Percentiles rank a stretch among this genome's conserved stretches.
Conservation (phyloP, 164 flowering plant genomes). For the Piper longum region DNA sequence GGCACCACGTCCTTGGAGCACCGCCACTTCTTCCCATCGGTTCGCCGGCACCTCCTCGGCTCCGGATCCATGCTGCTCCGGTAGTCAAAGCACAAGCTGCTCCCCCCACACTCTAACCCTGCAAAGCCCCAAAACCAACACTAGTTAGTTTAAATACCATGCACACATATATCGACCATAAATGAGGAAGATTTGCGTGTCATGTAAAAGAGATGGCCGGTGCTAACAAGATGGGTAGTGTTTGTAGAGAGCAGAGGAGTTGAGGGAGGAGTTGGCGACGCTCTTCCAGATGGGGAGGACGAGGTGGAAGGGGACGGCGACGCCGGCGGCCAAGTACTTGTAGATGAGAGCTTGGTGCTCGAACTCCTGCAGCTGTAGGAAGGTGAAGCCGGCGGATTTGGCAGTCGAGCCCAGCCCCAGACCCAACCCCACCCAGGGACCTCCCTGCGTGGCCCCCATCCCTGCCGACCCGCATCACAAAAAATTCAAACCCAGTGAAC, state of each 20-base stretch:
- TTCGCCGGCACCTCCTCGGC: conserved; percentile 51
- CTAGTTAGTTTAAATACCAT: no score
- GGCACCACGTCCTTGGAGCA: conserved; percentile 31
- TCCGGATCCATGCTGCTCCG: conserved; percentile 35
- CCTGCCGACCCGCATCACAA: conserved; percentile 6
- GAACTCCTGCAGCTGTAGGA: conserved; percentile 40
- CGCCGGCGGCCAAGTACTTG: conserved; percentile 33
- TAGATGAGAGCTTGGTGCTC: conserved; percentile 35
- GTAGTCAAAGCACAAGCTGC: conserved; percentile 13
- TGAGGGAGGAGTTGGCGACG: conserved; percentile 16
- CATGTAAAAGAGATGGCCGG: not conserved
- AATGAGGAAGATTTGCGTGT: no score
- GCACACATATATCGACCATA: no score
- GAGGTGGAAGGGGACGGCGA: conserved; percentile 35
- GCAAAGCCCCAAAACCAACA: not conserved
- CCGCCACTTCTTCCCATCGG: conserved; percentile 49
- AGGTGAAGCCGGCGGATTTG: conserved; percentile 27
- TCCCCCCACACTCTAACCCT: conserved; percentile 13
- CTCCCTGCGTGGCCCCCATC: conserved; percentile 5
- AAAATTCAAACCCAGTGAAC: no score
- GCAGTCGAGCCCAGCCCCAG: conserved; percentile 17
- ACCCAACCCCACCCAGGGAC: conserved; percentile 18
- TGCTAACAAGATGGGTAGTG: conserved; percentile 22
- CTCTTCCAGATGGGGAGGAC: conserved; percentile 46
- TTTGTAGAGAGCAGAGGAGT: conserved; percentile 10